Base-by-base conservation (phyloP, 257 asterid species). In the Fraxinus cuspidata region DNA sequence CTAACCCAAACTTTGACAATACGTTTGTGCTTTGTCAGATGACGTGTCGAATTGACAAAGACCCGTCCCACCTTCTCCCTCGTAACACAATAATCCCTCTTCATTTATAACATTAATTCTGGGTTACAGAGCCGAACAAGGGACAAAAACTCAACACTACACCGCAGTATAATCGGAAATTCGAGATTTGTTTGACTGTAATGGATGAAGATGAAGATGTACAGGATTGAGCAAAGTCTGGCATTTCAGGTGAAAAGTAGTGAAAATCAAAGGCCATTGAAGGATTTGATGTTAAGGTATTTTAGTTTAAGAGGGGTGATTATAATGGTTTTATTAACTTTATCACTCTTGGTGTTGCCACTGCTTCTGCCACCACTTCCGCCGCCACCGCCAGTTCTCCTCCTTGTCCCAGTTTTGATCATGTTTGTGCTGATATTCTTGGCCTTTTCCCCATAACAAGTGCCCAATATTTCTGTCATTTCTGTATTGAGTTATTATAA, bases 321-420 rank as follows among this genome's bases (percentile, higher is more conserved):
- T 3, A 15, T 85, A 34, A 87, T 90, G 94, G 51, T 78, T 47
- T 12, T 77, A 28, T 35, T 88, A 0, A 80, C 93, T 71, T 58
- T 81, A 29, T 74, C 88, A 71, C 94, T 92, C 40, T 34, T 86
- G 40, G 18, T 88, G 27, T 84, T 92, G 83, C 97, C 97, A 84
- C 81, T 85, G 6, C 34, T 89, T 28, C 88, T 90, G 32, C 97
- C 97, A n/a, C 93, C 96, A 72, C 90, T 90, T 6, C 92, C 94
- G 37, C 96, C 96, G 29, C 96, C 96, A 72, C 91, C 92, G 3
- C 79, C 73, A n/a, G 1, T 76, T 81, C 74, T 91, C 63, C 92
- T 91, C 42, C 73, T 83, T 64, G 25, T 87, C 72, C 96, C 96
- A 60, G 85, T 91, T 84, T 83, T 85, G 25, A 87, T 91, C 75